Percentiles rank a stretch among this genome's conserved stretches.
Conservation (phyloP, 2,329 filamentous ascomycete genomes). For the Alternaria metachromatica region DNA sequence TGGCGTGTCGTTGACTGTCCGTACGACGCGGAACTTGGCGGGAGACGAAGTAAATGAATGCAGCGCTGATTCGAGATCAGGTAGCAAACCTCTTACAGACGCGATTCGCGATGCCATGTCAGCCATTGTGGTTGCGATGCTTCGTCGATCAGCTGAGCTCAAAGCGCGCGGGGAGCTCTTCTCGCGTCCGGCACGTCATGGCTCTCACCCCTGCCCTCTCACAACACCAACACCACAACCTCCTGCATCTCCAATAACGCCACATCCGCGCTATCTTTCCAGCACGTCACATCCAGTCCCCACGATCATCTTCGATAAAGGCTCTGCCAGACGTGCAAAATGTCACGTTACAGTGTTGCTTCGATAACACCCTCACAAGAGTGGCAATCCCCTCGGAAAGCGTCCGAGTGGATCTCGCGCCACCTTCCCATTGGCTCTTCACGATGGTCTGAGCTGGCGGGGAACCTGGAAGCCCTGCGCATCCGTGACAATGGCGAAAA, state of each 20-base stretch:
- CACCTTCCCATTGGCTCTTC: background rate
- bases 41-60: slow-evolving; percentile 41
- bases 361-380: background rate
- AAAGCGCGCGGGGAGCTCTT: background rate
- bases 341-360: background rate
- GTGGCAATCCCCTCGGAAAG: background rate
- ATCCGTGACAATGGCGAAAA: background rate
- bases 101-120: slow-evolving; percentile 41
- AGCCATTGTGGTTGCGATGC: slow-evolving; percentile 13
- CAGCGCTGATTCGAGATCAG: slow-evolving; percentile 43
- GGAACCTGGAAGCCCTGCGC: background rate
- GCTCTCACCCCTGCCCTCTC: background rate
- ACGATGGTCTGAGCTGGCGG: background rate
- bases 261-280: background rate
- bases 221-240: background rate
- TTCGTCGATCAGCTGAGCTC: background rate
- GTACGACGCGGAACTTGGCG: slow-evolving; percentile 45
- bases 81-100: slow-evolving; percentile 34
- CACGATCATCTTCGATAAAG: background rate
- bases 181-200: slow-evolving; percentile 1
- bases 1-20: slow-evolving; percentile 41
- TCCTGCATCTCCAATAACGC: background rate
- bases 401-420: background rate
- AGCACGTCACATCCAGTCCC: background rate
- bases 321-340: background rate